These are phyloP conservation scores for Nannochloropsis salina DNA, from an alignment of 108 stramenopile species.

Conservation along the genomic window DNA sequence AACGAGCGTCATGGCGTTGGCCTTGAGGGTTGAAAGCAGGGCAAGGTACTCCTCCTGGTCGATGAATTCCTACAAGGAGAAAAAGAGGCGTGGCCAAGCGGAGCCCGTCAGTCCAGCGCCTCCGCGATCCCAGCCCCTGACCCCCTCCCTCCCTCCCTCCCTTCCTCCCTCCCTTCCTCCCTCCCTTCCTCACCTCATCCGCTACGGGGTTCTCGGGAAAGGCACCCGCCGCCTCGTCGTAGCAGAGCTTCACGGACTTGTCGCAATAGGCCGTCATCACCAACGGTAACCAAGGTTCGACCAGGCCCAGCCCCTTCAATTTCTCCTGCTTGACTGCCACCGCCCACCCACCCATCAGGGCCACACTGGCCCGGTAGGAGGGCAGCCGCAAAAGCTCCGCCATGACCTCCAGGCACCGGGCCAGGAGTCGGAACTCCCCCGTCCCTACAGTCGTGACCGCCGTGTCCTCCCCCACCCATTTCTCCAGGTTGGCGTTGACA, in stretches of 20 bases:
- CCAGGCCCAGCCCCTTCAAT: neutral
- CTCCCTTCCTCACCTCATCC: neutral
- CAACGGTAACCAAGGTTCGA: neutral
- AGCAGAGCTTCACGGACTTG: neutral
- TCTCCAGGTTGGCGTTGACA: neutral
- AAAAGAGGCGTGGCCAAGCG: neutral
- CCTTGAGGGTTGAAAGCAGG: neutral
- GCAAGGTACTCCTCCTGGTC: constrained; percentile 2
- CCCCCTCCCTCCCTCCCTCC: neutral
- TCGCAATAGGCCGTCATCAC: constrained; percentile 1
- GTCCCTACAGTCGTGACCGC: neutral
- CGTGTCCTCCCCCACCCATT: neutral
- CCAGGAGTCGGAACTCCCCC: neutral
- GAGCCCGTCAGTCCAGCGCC: neutral
- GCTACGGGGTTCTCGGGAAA: neutral
- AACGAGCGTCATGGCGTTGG: neutral
- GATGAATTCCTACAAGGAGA: neutral
- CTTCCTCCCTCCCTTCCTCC: neutral
- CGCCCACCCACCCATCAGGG: neutral
- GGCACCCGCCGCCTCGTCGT: neutral
- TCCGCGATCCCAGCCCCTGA: neutral
- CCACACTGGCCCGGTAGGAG: neutral
- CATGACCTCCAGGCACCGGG: neutral
- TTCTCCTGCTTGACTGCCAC: neutral
- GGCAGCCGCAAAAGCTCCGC: neutral